Base-by-base conservation (phyloP, 176 grass and related monocot species). In the Rhynchospora tenuis region DNA sequence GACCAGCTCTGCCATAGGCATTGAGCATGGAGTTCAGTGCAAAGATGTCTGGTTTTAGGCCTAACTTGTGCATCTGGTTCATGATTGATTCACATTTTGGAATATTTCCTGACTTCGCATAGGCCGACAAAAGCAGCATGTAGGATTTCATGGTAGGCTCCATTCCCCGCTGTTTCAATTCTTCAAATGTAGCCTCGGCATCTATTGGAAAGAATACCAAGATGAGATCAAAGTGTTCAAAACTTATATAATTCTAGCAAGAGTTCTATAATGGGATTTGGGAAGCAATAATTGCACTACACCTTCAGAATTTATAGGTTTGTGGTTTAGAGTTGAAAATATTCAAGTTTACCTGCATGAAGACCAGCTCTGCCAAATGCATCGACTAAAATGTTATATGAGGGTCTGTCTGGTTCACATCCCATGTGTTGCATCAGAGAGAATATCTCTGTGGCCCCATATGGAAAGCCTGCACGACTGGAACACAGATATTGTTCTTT, bases 371-470 rank as follows among this genome's bases (percentile, higher is more conserved):
- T 86, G 55, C 95, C 95, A 73, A 91, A 94, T 42, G 92, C 95
- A 64, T 98, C 95, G 12, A 98, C 87, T 87, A 98, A 83, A 68
- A 98, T 98, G 87, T 98, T 94, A 82, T 94, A 98, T 0, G 95
- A 98, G n/a, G 92, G 90, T 65, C 89, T 92, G 79, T 98, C 90
- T 86, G 90, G 95, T 7, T 98, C 95, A 64, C 92, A 98, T 7
- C 95, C 92, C 92, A 94, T 94, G 62, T 87, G 90, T 31, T 94
- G 85, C 95, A 98, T 94, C 81, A 98, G 16, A 26, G 90, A 84
- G 87, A 98, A 98, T 83, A 98, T 94, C 81, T 98, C 95, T 1
- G 91, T 87, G 1, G 87, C 85, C 5, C 89, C 92, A 73, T 91
- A 87, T 38, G 90, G 92, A 24, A 94, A 91, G 54, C 95, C 90